Evolutionary conservation across 768 basidiomycete species (phyloP), one percentile per base, ranked within the genome.

Genomic region (Vararia minispora): DNA sequence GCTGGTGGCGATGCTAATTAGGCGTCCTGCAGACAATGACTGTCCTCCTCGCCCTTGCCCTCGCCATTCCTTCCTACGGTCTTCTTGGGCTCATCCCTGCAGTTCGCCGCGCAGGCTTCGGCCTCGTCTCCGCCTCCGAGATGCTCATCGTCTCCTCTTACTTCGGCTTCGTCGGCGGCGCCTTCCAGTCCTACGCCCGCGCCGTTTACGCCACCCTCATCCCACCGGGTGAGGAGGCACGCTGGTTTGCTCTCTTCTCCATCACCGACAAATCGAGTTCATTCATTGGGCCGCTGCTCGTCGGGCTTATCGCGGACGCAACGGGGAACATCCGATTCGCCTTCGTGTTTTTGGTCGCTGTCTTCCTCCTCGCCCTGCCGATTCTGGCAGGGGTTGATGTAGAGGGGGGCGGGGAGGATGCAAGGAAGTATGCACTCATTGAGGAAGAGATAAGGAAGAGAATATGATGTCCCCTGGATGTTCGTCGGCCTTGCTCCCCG

Each of bases 211-310:
- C 88, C 2, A 86, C 86, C 50, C 59, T 99, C 37, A 69, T 98
- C 3, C 94, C 92, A 0, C 73, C 73, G 2, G 79, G 84, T 0
- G 87, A 95, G 57, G 88, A 91, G 58, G 90, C 90, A 2, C 65
- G 88, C 39, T 97, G 88, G 83, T 79, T 81, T 45, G 82, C 76
- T 2, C 59, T 97, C 24, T 95, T 83, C 58, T 82, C 83, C 12
- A 90, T 97, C 48, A 94, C 90, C 0, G 86, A 89, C 61, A 88
- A 90, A 81, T 90, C 89, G 6, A 82, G 80, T 44, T 89, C 87
- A 6, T 98, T 97, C 62, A 60, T 97, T 3, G 94, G 94, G 0
- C 94, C 94, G 3, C 64, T 91, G 5, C 61, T 89, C 20, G 91
- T 97, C 1, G 91, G 89, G 0, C 47, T 91, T 26, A 84, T 97